A percentile compares a stretch with the other conserved stretches of the same genome.
These are phyloP conservation scores for Oryza glaberrima DNA, from an alignment of 176 grass and related monocot species.

Conservation along the genomic window DNA sequence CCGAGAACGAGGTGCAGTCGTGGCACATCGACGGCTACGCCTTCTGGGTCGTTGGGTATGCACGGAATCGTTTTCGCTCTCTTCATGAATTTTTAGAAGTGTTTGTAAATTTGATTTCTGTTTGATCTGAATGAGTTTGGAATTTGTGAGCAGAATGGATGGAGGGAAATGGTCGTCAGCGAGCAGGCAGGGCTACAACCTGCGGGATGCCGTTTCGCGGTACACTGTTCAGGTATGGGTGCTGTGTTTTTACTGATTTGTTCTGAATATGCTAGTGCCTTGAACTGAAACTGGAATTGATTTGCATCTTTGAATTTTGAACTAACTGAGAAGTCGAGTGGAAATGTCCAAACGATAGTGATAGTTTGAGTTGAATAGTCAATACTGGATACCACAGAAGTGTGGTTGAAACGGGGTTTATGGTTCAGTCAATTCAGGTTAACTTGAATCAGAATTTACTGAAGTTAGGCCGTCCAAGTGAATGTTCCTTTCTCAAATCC, in stretches of 20 bases:
- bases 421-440: background rate
- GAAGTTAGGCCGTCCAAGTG: background rate
- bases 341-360: background rate
- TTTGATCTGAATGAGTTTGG: slow-evolving; percentile 9
- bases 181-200: slow-evolving; percentile 76
- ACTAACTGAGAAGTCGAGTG: background rate
- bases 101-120: background rate
- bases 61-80: too few relatives aligned
- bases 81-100: background rate
- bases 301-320: background rate
- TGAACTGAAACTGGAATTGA: background rate
- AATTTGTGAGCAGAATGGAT: slow-evolving; percentile 66
- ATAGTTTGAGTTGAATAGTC: background rate
- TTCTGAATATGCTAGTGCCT: background rate
- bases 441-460: background rate
- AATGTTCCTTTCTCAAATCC: background rate
- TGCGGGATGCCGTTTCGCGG: slow-evolving; percentile 77
- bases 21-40: slow-evolving; percentile 92
- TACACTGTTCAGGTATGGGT: slow-evolving; percentile 78
- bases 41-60: slow-evolving; percentile 94
- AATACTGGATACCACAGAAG: background rate
- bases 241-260: background rate
- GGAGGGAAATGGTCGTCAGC: slow-evolving; percentile 79
- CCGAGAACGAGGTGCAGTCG: slow-evolving; percentile 74
- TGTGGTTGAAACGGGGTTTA: background rate